A percentile compares a stretch with the other conserved stretches of the same genome.
phyloP scores from a whole-genome alignment of 345 rosid genomes.

The Triadica sebifera region DNA sequence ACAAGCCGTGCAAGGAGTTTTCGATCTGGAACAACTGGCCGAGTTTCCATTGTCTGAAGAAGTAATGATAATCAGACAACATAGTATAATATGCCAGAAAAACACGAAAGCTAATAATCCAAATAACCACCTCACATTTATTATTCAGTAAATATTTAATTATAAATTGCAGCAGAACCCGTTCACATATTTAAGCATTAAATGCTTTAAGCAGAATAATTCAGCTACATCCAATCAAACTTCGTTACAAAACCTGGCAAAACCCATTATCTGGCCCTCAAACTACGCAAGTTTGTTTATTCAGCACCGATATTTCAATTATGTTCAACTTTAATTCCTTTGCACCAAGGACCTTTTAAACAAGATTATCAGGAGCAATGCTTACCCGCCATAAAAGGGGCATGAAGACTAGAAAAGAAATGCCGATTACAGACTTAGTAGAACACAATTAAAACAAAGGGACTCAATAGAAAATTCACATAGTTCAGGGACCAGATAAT shows the following conservation, averaged over 20 bases:
- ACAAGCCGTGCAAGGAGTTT: conserved; percentile 86
- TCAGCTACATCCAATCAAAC: neutral
- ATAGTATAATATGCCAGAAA: neutral
- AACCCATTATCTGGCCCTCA: neutral
- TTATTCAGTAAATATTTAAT: neutral
- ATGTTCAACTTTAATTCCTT: neutral
- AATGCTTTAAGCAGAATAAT: neutral
- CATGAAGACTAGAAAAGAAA: neutral
- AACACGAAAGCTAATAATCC: neutral
- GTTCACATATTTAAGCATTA: neutral
- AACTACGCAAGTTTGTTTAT: neutral
- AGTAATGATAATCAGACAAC: neutral
- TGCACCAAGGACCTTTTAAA: neutral
- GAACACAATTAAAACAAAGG: neutral
- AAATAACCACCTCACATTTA: neutral
- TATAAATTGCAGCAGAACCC: neutral
- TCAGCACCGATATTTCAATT: neutral
- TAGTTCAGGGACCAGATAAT: neutral
- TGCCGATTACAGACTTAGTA: neutral
- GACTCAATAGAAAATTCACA: neutral
- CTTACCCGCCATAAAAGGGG: neutral
- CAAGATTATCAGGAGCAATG: neutral
- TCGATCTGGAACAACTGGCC: conserved; percentile 77
- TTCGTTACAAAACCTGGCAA: neutral
- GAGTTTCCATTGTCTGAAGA: conserved; percentile 84